Conservation (phyloP, 345 rosid species). For the Hevea brasiliensis region DNA sequence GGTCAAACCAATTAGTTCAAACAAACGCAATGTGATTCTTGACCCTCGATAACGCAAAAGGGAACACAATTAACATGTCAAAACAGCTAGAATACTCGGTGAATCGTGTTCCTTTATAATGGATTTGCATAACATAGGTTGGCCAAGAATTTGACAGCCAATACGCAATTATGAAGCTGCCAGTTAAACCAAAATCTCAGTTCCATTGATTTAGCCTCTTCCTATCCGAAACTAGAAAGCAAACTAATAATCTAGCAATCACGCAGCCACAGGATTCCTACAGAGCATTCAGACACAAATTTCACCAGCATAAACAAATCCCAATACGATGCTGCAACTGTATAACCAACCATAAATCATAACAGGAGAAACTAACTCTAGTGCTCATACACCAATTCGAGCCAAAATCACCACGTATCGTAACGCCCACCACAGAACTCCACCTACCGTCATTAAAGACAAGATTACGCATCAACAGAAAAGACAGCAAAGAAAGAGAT, state of each 20-base stretch:
- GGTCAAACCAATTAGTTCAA: not conserved
- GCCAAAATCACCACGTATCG: not conserved
- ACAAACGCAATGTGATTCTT: not conserved
- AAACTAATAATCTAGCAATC: not conserved
- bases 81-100: not conserved
- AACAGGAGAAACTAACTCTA: slow-evolving; percentile 11
- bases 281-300: too few species aligned
- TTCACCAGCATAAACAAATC: slow-evolving; percentile 5
- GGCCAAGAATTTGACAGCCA: slow-evolving; percentile 7
- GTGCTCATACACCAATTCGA: slow-evolving; percentile 14
- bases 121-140: slow-evolving; percentile 1
- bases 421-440: too few species aligned
- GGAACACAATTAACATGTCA: not conserved
- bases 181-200: too few species aligned
- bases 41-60: not conserved
- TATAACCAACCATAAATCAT: not conserved
- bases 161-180: too few species aligned
- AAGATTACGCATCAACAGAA: too few species aligned
- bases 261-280: not conserved
- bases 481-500: too few species aligned
- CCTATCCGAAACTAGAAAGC: not conserved
- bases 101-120: not conserved
- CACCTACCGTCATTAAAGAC: too few species aligned
- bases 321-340: too few species aligned
- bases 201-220: too few species aligned